Percentiles rank a stretch among this genome's conserved stretches.
These are phyloP conservation scores for Salvia rosmarinus DNA, from an alignment of 257 asterid genomes.

Conservation along the genomic window DNA sequence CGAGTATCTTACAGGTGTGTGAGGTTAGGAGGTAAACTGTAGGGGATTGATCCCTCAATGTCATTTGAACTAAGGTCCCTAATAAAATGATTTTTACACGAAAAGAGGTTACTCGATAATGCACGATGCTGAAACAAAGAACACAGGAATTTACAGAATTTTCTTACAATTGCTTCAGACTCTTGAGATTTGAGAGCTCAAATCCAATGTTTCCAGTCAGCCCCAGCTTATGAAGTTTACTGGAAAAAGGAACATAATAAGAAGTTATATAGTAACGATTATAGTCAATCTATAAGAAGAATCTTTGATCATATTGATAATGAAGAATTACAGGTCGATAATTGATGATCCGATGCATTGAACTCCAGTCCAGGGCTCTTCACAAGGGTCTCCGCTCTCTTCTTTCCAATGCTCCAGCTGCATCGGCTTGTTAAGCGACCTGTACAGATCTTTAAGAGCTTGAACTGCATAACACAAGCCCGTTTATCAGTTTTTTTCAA, in stretches of 20 bases:
- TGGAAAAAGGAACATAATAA: constrained; percentile 39
- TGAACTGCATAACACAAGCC: constrained; percentile 54
- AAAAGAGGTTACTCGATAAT: background rate
- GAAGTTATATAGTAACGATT: background rate
- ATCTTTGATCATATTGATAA: background rate
- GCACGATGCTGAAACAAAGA: constrained; percentile 6
- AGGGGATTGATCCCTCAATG: constrained; percentile 68
- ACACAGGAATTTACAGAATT: background rate
- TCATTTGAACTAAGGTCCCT: constrained; percentile 85
- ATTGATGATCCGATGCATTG: constrained; percentile 67
- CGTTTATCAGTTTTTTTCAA: constrained; percentile 8
- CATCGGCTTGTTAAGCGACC: constrained; percentile 64
- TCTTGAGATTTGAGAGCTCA: constrained; percentile 62
- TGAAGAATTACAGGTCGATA: constrained; percentile 57
- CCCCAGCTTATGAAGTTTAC: constrained; percentile 70
- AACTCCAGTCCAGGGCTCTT: constrained; percentile 79
- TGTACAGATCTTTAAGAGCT: constrained; percentile 74
- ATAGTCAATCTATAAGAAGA: background rate
- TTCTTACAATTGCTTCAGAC: constrained; percentile 76
- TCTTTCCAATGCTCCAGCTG: constrained; percentile 66
- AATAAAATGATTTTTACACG: constrained; percentile 26
- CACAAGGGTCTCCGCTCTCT: constrained; percentile 88
- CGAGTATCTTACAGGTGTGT: constrained; percentile 67
- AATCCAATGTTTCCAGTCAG: constrained; percentile 64
- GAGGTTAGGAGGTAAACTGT: constrained; percentile 66